Conservation (phyloP, 495 filamentous ascomycete species). For the Penicillium pulvis region DNA sequence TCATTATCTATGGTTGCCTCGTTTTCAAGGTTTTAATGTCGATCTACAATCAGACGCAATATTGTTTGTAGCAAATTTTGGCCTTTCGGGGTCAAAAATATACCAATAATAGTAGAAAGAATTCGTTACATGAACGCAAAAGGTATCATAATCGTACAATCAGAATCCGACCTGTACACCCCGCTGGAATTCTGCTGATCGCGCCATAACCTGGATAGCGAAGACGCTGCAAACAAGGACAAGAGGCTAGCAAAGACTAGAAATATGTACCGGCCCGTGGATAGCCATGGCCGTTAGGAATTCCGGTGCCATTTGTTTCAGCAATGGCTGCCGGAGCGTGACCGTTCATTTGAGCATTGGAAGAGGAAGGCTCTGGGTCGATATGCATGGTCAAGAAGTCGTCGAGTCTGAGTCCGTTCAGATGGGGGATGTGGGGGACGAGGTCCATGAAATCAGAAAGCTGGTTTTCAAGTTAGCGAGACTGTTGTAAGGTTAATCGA, state of each 20-base stretch:
- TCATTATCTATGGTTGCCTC: background rate
- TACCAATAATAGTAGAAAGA: constrained; percentile 22
- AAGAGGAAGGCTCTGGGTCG: constrained; percentile 39
- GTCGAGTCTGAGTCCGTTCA: constrained; percentile 60
- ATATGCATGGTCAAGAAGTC: constrained; percentile 52
- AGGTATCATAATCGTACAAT: constrained; percentile 58
- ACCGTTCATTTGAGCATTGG: constrained; percentile 35
- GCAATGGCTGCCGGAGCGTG: constrained; percentile 24
- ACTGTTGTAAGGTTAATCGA: constrained; percentile 23
- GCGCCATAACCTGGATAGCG: constrained; percentile 27
- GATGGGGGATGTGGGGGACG: constrained; percentile 68
- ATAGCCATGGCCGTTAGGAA: constrained; percentile 45
- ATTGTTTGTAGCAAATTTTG: constrained; percentile 1
- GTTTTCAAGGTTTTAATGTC: background rate
- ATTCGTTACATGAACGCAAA: constrained; percentile 39
- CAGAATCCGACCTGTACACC: constrained; percentile 44
- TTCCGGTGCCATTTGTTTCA: constrained; percentile 29
- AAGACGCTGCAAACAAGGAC: constrained; percentile 29
- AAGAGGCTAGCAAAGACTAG: constrained; percentile 27
- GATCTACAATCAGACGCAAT: background rate
- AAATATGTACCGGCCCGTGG: constrained; percentile 51
- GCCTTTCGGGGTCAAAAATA: constrained; percentile 12
- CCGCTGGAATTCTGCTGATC: constrained; percentile 25
- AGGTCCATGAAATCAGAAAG: constrained; percentile 75
- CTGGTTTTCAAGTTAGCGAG: constrained; percentile 30